Conservation (phyloP, 352 stramenopile genomes). For the Proteromonas lacertae region DNA sequence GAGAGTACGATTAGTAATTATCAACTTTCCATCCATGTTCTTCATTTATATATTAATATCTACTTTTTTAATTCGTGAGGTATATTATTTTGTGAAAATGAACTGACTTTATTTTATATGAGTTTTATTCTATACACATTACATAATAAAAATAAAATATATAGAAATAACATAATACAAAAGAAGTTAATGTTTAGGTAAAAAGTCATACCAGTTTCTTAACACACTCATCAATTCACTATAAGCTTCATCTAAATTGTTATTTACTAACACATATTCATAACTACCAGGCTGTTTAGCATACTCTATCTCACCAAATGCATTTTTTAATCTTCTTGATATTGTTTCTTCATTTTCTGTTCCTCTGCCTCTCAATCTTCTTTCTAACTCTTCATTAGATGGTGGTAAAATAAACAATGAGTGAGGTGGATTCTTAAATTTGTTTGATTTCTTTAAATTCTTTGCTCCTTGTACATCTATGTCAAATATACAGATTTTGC, state of each 20-base stretch:
- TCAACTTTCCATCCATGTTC: no score
- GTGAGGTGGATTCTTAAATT: constrained; percentile 35
- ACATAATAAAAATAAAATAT: neutral
- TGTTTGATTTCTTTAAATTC: constrained; percentile 13
- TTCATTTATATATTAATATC: no score
- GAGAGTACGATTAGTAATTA: no score
- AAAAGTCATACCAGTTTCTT: neutral
- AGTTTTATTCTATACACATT: neutral
- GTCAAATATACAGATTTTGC: constrained; percentile 89
- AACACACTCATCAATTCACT: constrained; percentile 22
- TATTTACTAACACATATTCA: constrained; percentile 46
- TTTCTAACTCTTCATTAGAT: constrained; percentile 63
- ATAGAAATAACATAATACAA: no score
- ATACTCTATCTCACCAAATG: constrained; percentile 55
- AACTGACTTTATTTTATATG: neutral
- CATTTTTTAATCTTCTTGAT: constrained; percentile 52
- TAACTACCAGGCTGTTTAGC: constrained; percentile 33
- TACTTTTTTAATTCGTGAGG: no score
- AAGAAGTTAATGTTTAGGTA: neutral
- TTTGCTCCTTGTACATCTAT: constrained; percentile 89
- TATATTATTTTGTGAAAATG: neutral
- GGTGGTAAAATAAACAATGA: constrained; percentile 83
- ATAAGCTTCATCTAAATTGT: constrained; percentile 37
- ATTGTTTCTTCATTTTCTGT: constrained; percentile 87
- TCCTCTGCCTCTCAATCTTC: constrained; percentile 49